These are phyloP conservation scores for Euphorbia peplus DNA, from an alignment of 345 rosid genomes.

Conservation along the genomic window DNA sequence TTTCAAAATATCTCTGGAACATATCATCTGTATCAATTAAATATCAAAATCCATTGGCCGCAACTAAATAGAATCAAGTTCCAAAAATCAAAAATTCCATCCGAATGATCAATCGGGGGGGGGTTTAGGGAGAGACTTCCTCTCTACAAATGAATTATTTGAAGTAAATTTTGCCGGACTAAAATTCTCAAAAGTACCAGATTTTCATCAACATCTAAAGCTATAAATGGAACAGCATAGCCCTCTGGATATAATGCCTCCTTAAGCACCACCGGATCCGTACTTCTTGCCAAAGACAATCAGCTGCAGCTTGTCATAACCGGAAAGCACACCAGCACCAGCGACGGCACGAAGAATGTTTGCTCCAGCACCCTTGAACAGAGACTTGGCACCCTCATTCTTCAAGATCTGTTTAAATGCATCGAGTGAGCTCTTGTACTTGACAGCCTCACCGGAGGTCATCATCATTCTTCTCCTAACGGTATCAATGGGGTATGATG, in stretches of 20 bases:
- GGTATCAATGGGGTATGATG: slow-evolving; percentile 36
- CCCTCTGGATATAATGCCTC: not conserved
- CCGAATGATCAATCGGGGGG: slow-evolving; percentile 16
- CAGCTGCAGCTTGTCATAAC: slow-evolving; percentile 38
- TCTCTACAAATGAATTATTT: slow-evolving; percentile 41
- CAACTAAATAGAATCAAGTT: slow-evolving; percentile 11
- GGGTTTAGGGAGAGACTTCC: slow-evolving; percentile 23
- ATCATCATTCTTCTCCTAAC: slow-evolving; percentile 43
- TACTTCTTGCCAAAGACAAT: slow-evolving; percentile 35
- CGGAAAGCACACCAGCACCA: slow-evolving; percentile 39
- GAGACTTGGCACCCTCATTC: slow-evolving; percentile 38
- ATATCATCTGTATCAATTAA: not conserved
- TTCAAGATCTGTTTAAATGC: slow-evolving; percentile 32
- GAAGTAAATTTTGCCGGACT: slow-evolving; percentile 28
- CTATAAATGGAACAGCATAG: slow-evolving; percentile 4
- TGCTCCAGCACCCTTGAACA: slow-evolving; percentile 41
- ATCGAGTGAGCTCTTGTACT: slow-evolving; percentile 31
- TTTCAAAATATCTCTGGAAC: not conserved
- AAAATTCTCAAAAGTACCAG: slow-evolving; percentile 27
- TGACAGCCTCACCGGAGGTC: slow-evolving; percentile 41
- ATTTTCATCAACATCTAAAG: slow-evolving; percentile 62
- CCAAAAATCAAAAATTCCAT: slow-evolving; percentile 25
- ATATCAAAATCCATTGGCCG: slow-evolving; percentile 10
- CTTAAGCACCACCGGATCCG: slow-evolving; percentile 33
- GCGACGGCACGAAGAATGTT: slow-evolving; percentile 38